phyloP scores from a whole-genome alignment of 2,329 filamentous ascomycete genomes.

The Cercospora zeae-maydis region DNA sequence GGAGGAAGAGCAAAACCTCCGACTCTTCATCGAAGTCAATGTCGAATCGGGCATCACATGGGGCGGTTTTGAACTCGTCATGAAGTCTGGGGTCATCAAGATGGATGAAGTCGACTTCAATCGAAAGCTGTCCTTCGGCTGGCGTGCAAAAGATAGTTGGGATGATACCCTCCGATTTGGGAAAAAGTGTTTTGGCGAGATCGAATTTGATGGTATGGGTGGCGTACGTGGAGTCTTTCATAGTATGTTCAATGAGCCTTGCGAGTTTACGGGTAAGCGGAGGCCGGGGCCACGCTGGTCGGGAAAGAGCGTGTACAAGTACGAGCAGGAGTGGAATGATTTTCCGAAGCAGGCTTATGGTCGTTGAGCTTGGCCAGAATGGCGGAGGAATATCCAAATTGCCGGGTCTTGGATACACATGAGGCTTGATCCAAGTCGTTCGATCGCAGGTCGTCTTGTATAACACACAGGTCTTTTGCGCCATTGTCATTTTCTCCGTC shows the following conservation, averaged over 20 bases:
- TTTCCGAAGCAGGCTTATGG: constrained; percentile 33
- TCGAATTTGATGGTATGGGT: constrained; percentile 29
- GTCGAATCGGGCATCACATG: constrained; percentile 41
- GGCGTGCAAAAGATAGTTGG: constrained; percentile 35
- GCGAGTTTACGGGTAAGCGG: constrained; percentile 33
- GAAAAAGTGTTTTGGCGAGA: constrained; percentile 35
- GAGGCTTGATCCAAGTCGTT: not conserved
- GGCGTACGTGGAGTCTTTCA: constrained; percentile 27
- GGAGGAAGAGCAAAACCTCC: constrained; percentile 29
- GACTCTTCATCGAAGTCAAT: constrained; percentile 41
- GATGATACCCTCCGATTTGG: constrained; percentile 32
- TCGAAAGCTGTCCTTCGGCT: constrained; percentile 26
- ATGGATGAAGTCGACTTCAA: constrained; percentile 33
- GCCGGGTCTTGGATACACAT: not conserved
- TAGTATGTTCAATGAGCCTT: constrained; percentile 28
- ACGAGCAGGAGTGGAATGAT: constrained; percentile 31
- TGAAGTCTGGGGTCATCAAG: constrained; percentile 44
- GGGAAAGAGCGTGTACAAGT: constrained; percentile 25
- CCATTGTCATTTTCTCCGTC: not conserved
- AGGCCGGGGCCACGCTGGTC: constrained; percentile 24
- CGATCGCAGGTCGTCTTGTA: not conserved
- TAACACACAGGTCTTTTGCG: too few species aligned
- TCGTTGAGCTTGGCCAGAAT: constrained; percentile 5
- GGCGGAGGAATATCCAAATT: not conserved
- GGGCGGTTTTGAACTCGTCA: constrained; percentile 47